Evolutionary conservation across 2,329 filamentous ascomycete genomes (phyloP).

Genomic region (Fusarium gaditjirri): DNA sequence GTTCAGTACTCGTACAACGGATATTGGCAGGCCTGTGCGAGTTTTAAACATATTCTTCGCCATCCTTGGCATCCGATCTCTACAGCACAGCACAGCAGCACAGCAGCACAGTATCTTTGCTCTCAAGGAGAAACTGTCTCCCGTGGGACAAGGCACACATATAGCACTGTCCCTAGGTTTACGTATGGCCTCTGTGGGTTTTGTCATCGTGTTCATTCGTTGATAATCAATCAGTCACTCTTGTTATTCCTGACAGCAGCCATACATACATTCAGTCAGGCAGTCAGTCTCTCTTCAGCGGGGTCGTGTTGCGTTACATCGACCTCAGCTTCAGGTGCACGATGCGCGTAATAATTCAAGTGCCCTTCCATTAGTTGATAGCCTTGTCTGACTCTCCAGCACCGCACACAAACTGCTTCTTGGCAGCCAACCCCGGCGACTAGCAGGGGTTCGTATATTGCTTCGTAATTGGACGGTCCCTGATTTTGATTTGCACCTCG

Average conservation of each 20-base stretch:
- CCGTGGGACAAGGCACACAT: conserved; percentile 10
- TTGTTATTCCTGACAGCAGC: conserved; percentile 16
- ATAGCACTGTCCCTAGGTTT: neutral
- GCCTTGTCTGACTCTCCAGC: conserved; percentile 11
- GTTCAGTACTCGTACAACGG: conserved; percentile 15
- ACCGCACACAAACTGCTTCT: conserved; percentile 8
- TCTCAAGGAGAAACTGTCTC: conserved; percentile 8
- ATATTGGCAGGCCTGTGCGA: conserved; percentile 34
- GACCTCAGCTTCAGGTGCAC: conserved; percentile 46
- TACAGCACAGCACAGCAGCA: neutral
- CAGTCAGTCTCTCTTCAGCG: conserved; percentile 18
- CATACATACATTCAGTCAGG: neutral
- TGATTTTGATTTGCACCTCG: conserved; percentile 17
- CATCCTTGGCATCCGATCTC: conserved; percentile 45
- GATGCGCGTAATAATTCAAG: conserved; percentile 19
- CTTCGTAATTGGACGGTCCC: conserved; percentile 23
- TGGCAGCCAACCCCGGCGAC: conserved; percentile 6
- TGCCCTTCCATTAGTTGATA: conserved; percentile 2
- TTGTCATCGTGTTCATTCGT: neutral
- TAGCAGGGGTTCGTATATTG: conserved; percentile 26
- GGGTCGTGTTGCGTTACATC: conserved; percentile 42
- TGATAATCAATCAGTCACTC: neutral
- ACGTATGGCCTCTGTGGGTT: neutral
- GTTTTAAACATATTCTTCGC: conserved; percentile 12
- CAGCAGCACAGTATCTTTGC: neutral